Evolutionary conservation across 352 stramenopile species (phyloP).

Genomic region (Phytophthora pisi): DNA sequence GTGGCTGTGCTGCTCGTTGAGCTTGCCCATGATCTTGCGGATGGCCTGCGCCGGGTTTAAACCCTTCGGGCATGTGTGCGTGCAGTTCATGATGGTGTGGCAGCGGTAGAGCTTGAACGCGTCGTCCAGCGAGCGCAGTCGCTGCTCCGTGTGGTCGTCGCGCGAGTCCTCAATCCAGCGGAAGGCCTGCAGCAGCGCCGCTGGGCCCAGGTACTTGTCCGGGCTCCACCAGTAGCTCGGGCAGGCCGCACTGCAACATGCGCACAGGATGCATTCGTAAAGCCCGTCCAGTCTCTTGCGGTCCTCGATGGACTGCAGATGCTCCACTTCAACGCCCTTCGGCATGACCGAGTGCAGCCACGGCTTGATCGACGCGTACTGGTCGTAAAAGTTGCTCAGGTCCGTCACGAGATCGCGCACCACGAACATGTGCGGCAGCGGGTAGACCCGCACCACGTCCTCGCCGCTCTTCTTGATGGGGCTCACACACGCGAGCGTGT

Average conservation of each 20-base stretch:
- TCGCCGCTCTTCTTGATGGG: constrained; percentile 94
- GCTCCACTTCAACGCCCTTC: constrained; percentile 88
- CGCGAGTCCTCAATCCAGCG: constrained; percentile 99
- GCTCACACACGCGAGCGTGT: constrained; percentile 98
- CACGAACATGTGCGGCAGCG: constrained; percentile 99
- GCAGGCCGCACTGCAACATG: constrained; percentile 99
- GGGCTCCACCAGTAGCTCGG: constrained; percentile 99
- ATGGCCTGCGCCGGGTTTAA: constrained; percentile 99
- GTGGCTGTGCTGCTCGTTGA: constrained; percentile 13
- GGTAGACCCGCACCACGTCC: constrained; percentile 97
- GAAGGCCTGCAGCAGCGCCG: constrained; percentile 95
- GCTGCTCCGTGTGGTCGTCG: constrained; percentile 97
- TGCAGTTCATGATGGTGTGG: constrained; percentile 99
- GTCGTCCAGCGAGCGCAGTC: constrained; percentile 96
- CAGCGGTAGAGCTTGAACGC: constrained; percentile 99
- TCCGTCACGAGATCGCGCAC: constrained; percentile 99
- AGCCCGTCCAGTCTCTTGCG: constrained; percentile 99
- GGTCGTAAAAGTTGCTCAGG: constrained; percentile 99
- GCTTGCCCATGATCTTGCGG: constrained; percentile 92
- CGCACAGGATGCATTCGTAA: constrained; percentile 99
- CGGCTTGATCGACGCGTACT: constrained; percentile 98
- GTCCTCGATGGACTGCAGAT: constrained; percentile 94
- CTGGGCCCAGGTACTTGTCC: constrained; percentile 95
- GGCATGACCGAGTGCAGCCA: constrained; percentile 96
- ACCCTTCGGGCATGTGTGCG: constrained; percentile 99